These are phyloP conservation scores for Zoysia pacifica DNA, from an alignment of 176 grass and related monocot genomes.

Conservation along the genomic window DNA sequence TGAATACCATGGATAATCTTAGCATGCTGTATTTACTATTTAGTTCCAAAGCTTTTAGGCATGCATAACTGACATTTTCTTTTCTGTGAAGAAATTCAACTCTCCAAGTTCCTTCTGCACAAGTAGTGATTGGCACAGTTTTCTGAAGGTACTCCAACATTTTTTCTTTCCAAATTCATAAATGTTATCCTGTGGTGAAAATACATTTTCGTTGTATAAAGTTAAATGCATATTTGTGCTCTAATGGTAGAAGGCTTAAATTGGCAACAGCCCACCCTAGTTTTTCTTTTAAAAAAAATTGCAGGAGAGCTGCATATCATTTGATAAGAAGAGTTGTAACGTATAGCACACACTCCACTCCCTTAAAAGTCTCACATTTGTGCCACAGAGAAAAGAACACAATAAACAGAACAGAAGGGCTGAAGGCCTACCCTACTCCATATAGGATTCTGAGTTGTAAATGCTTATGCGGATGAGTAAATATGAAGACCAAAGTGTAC, in stretches of 20 bases:
- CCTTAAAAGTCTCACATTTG: no score
- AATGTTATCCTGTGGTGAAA: conserved; percentile 27
- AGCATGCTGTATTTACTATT: conserved; percentile 36
- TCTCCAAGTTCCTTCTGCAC: conserved; percentile 83
- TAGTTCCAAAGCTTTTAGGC: conserved; percentile 30
- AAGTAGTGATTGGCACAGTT: conserved; percentile 79
- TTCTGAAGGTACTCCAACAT: conserved; percentile 68
- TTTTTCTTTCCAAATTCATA: conserved; percentile 4
- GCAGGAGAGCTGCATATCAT: no score
- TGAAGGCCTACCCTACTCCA: not conserved
- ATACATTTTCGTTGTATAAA: conserved; percentile 7
- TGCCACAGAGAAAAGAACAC: no score
- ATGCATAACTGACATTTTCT: conserved; percentile 30
- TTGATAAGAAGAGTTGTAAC: no score
- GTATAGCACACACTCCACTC: no score
- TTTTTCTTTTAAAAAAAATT: no score
- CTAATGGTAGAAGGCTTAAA: conserved; percentile 10
- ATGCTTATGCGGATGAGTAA: conserved; percentile 10
- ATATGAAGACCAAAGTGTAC: not conserved
- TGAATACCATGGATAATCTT: conserved; percentile 16
- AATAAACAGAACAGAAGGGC: no score
- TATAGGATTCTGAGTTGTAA: not conserved
- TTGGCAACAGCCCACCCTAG: not conserved
- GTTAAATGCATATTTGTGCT: not conserved
- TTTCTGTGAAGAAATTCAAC: conserved; percentile 86